Evolutionary conservation across 176 grass and related monocot genomes (phyloP).

Genomic region (Rhynchospora tenuis): DNA sequence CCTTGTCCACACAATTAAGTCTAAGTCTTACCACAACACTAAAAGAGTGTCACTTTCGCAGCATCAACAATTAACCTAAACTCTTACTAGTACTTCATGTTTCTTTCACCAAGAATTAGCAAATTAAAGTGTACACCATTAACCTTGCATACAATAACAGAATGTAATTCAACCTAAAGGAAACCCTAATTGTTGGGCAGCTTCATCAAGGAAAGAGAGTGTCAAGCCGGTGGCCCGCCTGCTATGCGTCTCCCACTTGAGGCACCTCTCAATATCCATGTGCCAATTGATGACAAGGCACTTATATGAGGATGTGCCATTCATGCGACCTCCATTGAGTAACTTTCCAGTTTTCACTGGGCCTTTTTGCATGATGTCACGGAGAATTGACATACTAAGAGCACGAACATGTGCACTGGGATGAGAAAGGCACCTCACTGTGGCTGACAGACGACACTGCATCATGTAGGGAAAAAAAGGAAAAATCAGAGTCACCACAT

Average conservation of each 20-base stretch:
- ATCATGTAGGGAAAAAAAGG: constrained; percentile 29
- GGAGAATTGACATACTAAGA: constrained; percentile 82
- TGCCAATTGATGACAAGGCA: constrained; percentile 70
- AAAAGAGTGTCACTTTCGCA: constrained; percentile 10
- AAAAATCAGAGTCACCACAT: neutral
- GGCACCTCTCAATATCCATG: constrained; percentile 69
- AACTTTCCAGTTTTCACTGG: constrained; percentile 30
- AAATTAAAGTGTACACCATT: neutral
- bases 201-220: constrained; percentile 52
- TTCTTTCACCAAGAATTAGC: constrained; percentile 23
- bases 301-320: constrained; percentile 42
- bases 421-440: constrained; percentile 89
- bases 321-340: constrained; percentile 38
- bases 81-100: constrained; percentile 17
- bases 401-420: constrained; percentile 88
- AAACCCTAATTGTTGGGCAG: constrained; percentile 78
- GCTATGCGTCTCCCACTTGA: constrained; percentile 89
- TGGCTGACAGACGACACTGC: constrained; percentile 93
- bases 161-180: constrained; percentile 35
- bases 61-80: neutral
- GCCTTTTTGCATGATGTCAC: constrained; percentile 70
- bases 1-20: constrained; percentile 26
- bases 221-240: constrained; percentile 70
- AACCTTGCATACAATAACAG: neutral
- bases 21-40: constrained; percentile 43